These are phyloP conservation scores for Trichophyton simii DNA, from an alignment of 2,329 filamentous ascomycete genomes.

Conservation along the genomic window DNA sequence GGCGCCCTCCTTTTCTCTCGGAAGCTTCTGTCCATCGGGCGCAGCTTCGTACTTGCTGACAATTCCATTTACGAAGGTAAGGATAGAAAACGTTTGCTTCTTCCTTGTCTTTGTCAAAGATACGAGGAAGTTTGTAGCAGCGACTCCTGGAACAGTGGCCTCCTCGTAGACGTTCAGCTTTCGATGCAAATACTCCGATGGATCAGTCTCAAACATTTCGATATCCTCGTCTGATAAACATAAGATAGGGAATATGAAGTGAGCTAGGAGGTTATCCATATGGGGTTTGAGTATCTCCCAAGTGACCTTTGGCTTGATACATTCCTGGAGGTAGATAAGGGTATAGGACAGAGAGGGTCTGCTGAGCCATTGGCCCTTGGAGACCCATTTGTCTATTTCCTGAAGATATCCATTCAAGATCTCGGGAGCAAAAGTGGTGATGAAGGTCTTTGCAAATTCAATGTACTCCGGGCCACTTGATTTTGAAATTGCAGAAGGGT, in stretches of 20 bases:
- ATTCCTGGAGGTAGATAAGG: constrained; percentile 90
- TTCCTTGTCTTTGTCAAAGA: constrained; percentile 86
- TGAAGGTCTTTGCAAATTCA: constrained; percentile 81
- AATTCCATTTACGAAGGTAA: constrained; percentile 88
- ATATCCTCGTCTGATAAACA: constrained; percentile 87
- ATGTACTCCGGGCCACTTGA: constrained; percentile 63
- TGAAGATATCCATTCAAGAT: constrained; percentile 89
- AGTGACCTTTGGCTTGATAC: constrained; percentile 92
- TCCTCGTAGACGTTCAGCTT: constrained; percentile 98
- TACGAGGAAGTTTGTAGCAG: constrained; percentile 91
- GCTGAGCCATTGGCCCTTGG: constrained; percentile 88
- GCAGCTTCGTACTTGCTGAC: constrained; percentile 85
- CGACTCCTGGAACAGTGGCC: constrained; percentile 84
- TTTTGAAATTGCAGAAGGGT: constrained; percentile 61
- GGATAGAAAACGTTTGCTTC: constrained; percentile 89
- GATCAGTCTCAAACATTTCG: constrained; percentile 86
- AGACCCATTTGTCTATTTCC: constrained; percentile 96
- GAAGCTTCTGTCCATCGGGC: constrained; percentile 79
- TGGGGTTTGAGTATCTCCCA: constrained; percentile 91
- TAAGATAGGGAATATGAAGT: constrained; percentile 89
- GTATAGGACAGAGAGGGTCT: constrained; percentile 88
- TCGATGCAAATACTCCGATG: constrained; percentile 90
- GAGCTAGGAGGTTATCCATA: constrained; percentile 81
- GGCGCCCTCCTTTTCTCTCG: constrained; percentile 90
- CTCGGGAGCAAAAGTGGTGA: constrained; percentile 80